Evolutionary conservation across 768 basidiomycete genomes (phyloP), one percentile per base, ranked within the genome.

Genomic region (Suillus lakei): DNA sequence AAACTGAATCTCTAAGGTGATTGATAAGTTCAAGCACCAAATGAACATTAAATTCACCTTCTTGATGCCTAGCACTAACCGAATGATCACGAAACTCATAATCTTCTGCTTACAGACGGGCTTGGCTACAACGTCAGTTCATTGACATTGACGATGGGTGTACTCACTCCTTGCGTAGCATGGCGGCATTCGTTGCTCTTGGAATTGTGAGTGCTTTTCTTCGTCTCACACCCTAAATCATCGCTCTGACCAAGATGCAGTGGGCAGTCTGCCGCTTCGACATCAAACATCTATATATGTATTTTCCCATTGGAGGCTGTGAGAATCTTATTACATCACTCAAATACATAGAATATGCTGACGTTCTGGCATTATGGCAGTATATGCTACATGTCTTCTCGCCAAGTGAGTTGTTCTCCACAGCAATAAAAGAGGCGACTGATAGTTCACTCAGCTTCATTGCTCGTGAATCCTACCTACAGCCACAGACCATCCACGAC

Each of bases 371-470:
- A 15, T 50, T n/a, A n/a, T n/a, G 12, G 34, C 10, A 76, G 74
- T 76, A 41, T 76, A 76, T 67, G 71, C 72, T 34, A 26, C 28
- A 50, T 76, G 76, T 39, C 62, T 76, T 2, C 75, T 76, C 68
- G 63, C 74, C 23, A 76, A 76, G 74, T 76, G 16, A 60, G 74
- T 54, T 12, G 5, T 63, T 63, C 6, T 2, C 18, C 28, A 38
- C 2, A 16, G 5, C 38, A 30, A 28, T 28, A 32, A 0, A 28
- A 26, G 41, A 30, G 5, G 5, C 18, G 6, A 28, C 44, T 68
- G 53, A 74, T 13, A 46, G 50, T 0, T 43, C 18, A 0, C 4
- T 44, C n/a, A 75, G 76, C 39, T 64, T 74, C 4, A 65, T 76
- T 66, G 71, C 74, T 48, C 76, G 71, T 30, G 68, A 69, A 28